Evolutionary conservation across 2,329 filamentous ascomycete genomes (phyloP), one percentile per base, ranked within the genome.

Genomic region (Fusarium sp.): DNA sequence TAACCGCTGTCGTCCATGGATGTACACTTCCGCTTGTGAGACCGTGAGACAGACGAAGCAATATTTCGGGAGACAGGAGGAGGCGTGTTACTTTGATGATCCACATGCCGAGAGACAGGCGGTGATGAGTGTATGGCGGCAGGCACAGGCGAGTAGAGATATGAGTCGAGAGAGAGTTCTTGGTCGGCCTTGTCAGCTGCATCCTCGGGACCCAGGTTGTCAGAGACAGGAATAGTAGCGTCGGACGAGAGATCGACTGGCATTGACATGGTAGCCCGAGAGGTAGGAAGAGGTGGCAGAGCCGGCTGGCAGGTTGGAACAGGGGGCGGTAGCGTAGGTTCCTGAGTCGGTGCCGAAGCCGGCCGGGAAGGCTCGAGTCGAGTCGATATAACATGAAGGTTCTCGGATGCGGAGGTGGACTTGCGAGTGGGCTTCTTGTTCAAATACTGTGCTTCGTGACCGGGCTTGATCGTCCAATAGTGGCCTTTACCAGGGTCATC

Each of bases 401-500:
- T 92, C 80, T 88, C 90, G 71, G 84, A 88, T 73, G 83, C 87
- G 67, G 83, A 86, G 60, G 83, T 85, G 62, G 84, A 81, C 79
- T 91, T 91, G 71, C 91, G 87, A 25, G 86, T 82, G 10, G 91
- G 88, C 86, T 95, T 97, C 79, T 97, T 93, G 82, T 95, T 96
- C 82, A 97, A 88, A 80, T 97, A 98, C 74, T 94, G 91, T 69
- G 90, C 88, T 84, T 98, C 96, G 84, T 93, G 94, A 23, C 95
- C 95, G n/a, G 91, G 87, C 78, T 95, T 91, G 77, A 99, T 97
- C 46, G 91, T 90, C 96, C 96, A 98, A 84, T 98, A 98, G 82
- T 97, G 95, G 46, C 96, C 96, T 83, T 98, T 98, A 77, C 96
- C 96, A 7, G 95, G 95, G 78, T 98, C 96, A 79, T 98, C 95